phyloP scores from a whole-genome alignment of 1,284 basidiomycete genomes.

The Sanghuangporus weigelae region DNA sequence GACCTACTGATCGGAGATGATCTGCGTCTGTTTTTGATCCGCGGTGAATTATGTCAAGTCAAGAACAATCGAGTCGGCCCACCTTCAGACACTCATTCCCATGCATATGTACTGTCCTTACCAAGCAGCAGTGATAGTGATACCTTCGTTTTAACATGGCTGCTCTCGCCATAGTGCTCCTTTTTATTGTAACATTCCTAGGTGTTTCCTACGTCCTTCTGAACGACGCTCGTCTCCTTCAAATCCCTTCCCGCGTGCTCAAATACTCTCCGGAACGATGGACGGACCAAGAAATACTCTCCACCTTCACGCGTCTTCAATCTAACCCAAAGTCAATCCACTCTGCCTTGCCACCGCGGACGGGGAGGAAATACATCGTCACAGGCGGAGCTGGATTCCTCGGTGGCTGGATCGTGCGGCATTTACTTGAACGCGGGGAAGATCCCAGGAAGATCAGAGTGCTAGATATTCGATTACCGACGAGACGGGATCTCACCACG shows the following conservation, averaged over 20 bases:
- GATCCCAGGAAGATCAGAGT: slow-evolving; percentile 59
- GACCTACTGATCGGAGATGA: too few species aligned
- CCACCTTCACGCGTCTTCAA: not conserved
- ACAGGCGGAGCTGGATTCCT: slow-evolving; percentile 56
- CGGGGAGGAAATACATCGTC: slow-evolving; percentile 52
- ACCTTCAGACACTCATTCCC: too few species aligned
- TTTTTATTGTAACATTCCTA: too few species aligned
- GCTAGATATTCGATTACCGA: slow-evolving; percentile 55
- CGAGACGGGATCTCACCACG: slow-evolving; percentile 45
- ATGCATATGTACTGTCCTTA: too few species aligned
- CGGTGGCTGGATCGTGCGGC: slow-evolving; percentile 69
- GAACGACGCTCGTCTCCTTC: not conserved
- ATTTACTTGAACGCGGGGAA: slow-evolving; percentile 64
- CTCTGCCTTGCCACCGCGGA: slow-evolving; percentile 41
- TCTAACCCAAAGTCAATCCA: slow-evolving; percentile 25
- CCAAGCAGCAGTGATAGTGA: too few species aligned
- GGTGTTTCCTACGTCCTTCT: not conserved
- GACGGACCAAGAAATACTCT: slow-evolving; percentile 26
- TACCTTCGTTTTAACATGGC: too few species aligned
- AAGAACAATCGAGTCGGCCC: too few species aligned
- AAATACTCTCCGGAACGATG: slow-evolving; percentile 27
- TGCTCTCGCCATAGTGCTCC: too few species aligned
- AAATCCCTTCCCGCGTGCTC: slow-evolving; percentile 26
- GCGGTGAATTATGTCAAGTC: too few species aligned
- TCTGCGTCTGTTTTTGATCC: too few species aligned